Evolutionary conservation across 306 rosid genomes (phyloP).

Genomic region (Morella rubra): DNA sequence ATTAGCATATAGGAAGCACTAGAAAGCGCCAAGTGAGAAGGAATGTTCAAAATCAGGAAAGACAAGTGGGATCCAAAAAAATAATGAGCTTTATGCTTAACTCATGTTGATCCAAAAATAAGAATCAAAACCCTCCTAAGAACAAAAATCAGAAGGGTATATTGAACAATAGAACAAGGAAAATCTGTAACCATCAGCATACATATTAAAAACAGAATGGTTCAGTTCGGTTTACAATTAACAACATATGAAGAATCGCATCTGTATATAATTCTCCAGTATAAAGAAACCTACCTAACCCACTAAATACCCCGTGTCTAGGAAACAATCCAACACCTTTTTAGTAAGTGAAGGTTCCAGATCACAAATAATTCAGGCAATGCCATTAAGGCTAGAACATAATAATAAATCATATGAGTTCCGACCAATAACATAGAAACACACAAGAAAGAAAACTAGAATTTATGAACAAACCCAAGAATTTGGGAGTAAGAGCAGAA

Average conservation of each 20-base stretch:
- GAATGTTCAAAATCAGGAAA: conserved; percentile 6
- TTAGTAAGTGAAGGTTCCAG: background rate
- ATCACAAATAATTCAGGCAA: conserved; percentile 3
- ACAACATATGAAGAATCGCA: background rate
- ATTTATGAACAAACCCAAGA: background rate
- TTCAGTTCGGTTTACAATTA: background rate
- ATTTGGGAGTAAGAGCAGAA: background rate
- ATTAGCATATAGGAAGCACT: background rate
- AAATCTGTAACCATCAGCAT: background rate
- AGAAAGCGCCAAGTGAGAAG: background rate
- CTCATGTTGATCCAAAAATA: too few species aligned
- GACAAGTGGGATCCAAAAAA: background rate
- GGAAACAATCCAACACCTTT: conserved; percentile 10
- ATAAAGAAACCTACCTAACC: background rate
- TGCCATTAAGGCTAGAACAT: background rate
- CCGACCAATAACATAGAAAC: too few species aligned
- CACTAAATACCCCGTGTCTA: background rate
- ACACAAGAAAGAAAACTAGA: too few species aligned
- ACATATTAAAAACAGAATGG: background rate
- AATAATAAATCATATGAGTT: too few species aligned
- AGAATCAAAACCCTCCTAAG: background rate
- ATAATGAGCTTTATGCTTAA: background rate
- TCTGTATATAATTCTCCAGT: background rate
- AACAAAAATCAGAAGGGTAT: background rate
- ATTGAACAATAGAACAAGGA: background rate